phyloP scores from a whole-genome alignment of 805 yeast genomes.

The Metahyphopichia silvanorum region DNA sequence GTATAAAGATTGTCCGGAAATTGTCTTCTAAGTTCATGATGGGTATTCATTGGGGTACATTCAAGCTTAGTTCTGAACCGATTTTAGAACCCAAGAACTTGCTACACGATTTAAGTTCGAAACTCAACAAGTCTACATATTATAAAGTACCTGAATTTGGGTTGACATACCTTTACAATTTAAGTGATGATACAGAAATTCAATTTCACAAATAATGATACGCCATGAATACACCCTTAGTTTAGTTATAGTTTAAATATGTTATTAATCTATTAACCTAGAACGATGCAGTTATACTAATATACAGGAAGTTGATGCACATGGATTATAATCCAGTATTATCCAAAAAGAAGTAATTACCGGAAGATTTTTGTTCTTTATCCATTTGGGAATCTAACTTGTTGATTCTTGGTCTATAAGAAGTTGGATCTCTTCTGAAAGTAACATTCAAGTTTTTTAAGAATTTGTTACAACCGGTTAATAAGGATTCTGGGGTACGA shows the following conservation, averaged over 20 bases:
- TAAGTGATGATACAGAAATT: constrained; percentile 16
- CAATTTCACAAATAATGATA: constrained; percentile 9
- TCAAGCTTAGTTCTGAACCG: constrained; percentile 83
- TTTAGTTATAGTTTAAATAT: not conserved
- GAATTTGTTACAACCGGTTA: constrained; percentile 97
- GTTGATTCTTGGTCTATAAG: constrained; percentile 98
- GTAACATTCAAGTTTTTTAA: constrained; percentile 96
- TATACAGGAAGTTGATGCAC: constrained; percentile 7
- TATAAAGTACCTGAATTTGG: constrained; percentile 76
- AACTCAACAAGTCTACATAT: constrained; percentile 28
- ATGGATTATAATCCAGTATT: constrained; percentile 36
- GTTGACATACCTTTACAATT: constrained; percentile 54
- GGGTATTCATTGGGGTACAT: constrained; percentile 98
- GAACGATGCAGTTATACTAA: constrained; percentile 7
- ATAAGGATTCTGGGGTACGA: constrained; percentile 83
- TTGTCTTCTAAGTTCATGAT: constrained; percentile 59
- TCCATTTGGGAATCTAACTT: constrained; percentile 98
- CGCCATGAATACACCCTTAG: not conserved
- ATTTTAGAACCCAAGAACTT: constrained; percentile 76
- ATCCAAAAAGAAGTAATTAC: constrained; percentile 96
- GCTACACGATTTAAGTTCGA: constrained; percentile 49
- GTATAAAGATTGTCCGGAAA: constrained; percentile 63
- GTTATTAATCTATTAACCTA: not conserved
- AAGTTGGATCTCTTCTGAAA: constrained; percentile 98
- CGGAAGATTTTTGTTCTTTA: constrained; percentile 89